Base-by-base conservation (phyloP, 2,329 filamentous ascomycete genomes). In the Ophiocordyceps camponoti-floridani region DNA sequence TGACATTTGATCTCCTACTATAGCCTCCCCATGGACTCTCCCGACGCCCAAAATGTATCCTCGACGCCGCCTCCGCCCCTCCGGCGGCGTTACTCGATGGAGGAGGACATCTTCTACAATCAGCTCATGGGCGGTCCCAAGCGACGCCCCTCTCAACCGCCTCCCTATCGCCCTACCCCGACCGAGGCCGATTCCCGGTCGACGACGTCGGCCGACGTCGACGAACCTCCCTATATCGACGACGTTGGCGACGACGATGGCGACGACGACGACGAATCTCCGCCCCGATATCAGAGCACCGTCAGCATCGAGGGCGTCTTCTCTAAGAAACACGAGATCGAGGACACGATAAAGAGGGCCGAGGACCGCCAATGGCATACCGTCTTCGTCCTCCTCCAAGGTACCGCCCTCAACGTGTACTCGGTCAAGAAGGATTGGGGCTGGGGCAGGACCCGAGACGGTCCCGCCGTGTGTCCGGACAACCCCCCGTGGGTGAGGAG, bases 341-440 rank as follows among this genome's bases (percentile, higher is more conserved):
- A 76, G 48, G 71, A 77, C 47, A 74, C 77, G 6, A 78, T 75
- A 50, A 75, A 79, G 54, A 64, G 74, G 41, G 72, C 78, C 40
- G 65, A 72, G 48, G 70, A 78, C 52, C 70, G 78, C 40, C 73
- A 75, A 50, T 84, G 80, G 80, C 66, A 69, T 50, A 67, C 73
- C 45, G 70, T 75, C 19, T 80, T 76, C 48, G 75, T 77, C 16
- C 66, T 75, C 7, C 66, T 87, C 27, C 72, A 75, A 52, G 82
- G 82, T 10, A 86, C 82, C 0, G 72, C 78, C 38, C 68, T 87
- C 50, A 73, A 70, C 54, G 63, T 87, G 27, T 69, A 84, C 62
- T 69, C 72, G 44, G 67, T 73, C 45, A 83, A 82, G 60, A 71
- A 70, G 51, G 67, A 73, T 44, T 67, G 70, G 54, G 65, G 64